Percentiles rank a stretch among this genome's conserved stretches.
These are phyloP conservation scores for Schwanniomyces vanrijiae DNA, from an alignment of 805 yeast species.

Conservation along the genomic window DNA sequence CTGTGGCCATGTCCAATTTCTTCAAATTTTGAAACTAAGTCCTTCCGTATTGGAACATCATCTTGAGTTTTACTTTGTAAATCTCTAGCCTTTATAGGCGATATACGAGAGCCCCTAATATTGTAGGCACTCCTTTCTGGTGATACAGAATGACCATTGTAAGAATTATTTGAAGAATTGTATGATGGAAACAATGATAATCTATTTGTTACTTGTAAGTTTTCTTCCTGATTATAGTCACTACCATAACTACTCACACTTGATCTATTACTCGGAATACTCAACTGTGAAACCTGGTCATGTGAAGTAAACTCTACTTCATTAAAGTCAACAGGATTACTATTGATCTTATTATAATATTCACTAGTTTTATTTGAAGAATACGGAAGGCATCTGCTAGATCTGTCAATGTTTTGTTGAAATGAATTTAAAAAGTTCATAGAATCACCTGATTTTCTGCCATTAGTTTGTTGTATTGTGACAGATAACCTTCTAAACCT, in stretches of 20 bases:
- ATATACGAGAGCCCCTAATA: conserved; percentile 16
- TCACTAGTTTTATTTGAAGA: conserved; percentile 8
- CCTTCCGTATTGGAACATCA: conserved; percentile 27
- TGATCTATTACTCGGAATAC: conserved; percentile 26
- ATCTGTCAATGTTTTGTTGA: conserved; percentile 37
- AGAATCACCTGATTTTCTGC: conserved; percentile 37
- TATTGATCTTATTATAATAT: conserved; percentile 31
- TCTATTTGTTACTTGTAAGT: background rate
- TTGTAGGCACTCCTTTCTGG: conserved; percentile 8
- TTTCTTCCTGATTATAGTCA: background rate
- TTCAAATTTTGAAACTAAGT: conserved; percentile 21
- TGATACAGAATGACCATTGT: conserved; percentile 3
- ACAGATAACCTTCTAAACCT: conserved; percentile 38
- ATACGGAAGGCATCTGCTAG: conserved; percentile 12
- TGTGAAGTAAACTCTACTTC: conserved; percentile 6
- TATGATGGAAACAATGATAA: background rate
- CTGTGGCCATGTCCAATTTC: conserved; percentile 6
- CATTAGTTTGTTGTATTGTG: conserved; percentile 31
- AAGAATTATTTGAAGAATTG: conserved; percentile 8
- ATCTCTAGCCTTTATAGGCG: conserved; percentile 17
- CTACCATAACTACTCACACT: conserved; percentile 18
- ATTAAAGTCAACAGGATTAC: conserved; percentile 13
- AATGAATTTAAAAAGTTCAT: conserved; percentile 37
- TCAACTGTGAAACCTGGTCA: conserved; percentile 17
- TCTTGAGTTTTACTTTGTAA: conserved; percentile 13